Conservation (phyloP, 2,329 filamentous ascomycete genomes). For the Teratosphaeria destructans region DNA sequence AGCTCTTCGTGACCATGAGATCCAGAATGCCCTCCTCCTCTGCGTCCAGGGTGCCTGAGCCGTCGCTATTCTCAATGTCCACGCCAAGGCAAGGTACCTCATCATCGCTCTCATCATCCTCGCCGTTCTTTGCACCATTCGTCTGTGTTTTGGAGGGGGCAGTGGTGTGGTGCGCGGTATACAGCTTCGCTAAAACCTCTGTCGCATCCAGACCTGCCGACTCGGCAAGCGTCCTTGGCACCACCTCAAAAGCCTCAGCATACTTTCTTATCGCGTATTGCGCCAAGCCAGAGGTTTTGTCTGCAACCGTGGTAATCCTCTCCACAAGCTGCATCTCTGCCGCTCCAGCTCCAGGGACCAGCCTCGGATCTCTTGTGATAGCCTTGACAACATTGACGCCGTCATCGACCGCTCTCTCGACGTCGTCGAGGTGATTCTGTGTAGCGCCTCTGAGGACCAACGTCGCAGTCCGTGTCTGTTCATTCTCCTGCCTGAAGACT, state of each 20-base stretch:
- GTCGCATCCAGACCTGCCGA: constrained; percentile 93
- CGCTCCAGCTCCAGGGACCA: constrained; percentile 89
- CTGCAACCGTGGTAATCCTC: constrained; percentile 78
- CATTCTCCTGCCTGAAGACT: constrained; percentile 93
- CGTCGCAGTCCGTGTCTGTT: constrained; percentile 84
- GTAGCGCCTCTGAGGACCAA: constrained; percentile 90
- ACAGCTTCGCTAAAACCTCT: constrained; percentile 85
- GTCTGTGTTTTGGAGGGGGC: constrained; percentile 1
- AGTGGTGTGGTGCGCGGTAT: constrained; percentile 61
- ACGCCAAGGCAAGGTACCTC: constrained; percentile 86
- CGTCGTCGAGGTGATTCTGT: constrained; percentile 94
- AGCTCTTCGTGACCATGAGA: constrained; percentile 81
- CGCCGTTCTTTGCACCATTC: constrained; percentile 13
- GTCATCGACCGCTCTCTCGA: constrained; percentile 94
- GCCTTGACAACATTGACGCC: constrained; percentile 98
- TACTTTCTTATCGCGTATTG: constrained; percentile 98
- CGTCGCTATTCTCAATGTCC: constrained; percentile 74
- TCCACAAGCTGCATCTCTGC: constrained; percentile 91
- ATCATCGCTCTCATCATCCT: constrained; percentile 47
- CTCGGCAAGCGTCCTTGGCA: constrained; percentile 87
- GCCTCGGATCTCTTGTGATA: constrained; percentile 81
- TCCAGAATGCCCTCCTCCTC: constrained; percentile 85
- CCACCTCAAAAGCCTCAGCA: constrained; percentile 93
- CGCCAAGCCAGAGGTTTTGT: constrained; percentile 82
- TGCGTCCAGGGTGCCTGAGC: constrained; percentile 73